A percentile compares a stretch with the other conserved stretches of the same genome.
These are phyloP conservation scores for Tulasnella sp. DNA, from an alignment of 768 basidiomycete species.

Conservation along the genomic window DNA sequence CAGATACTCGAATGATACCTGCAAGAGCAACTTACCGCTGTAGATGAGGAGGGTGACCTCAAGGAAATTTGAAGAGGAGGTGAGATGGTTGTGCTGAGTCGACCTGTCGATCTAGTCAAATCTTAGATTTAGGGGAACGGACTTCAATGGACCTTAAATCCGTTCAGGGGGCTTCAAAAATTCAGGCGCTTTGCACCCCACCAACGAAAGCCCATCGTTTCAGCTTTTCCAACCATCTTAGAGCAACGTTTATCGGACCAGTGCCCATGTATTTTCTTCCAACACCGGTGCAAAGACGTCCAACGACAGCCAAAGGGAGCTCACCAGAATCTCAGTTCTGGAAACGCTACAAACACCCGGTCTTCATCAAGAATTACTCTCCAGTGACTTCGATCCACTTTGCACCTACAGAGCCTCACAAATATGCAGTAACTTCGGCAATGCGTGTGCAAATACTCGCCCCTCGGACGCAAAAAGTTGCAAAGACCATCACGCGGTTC, in stretches of 20 bases:
- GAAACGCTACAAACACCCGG: constrained; percentile 85
- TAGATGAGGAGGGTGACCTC: too few relatives aligned
- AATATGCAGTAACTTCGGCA: constrained; percentile 94
- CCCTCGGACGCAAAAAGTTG: constrained; percentile 93
- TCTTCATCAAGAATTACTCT: constrained; percentile 97
- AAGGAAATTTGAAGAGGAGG: constrained; percentile 19
- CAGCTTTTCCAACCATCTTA: neutral
- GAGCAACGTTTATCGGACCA: too few relatives aligned
- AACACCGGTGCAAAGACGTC: constrained; percentile 62
- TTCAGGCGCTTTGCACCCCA: neutral
- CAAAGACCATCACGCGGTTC: constrained; percentile 95
- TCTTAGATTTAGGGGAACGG: constrained; percentile 17
- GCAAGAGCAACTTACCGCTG: too few relatives aligned
- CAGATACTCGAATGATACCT: neutral
- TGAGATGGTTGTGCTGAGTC: neutral
- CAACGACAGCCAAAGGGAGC: constrained; percentile 64
- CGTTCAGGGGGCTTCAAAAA: constrained; percentile 22
- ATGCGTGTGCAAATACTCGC: constrained; percentile 95
- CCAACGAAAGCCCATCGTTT: too few relatives aligned
- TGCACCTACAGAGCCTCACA: constrained; percentile 81
- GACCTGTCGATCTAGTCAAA: constrained; percentile 7
- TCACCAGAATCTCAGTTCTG: constrained; percentile 79
- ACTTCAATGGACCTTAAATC: too few relatives aligned
- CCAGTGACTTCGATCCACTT: constrained; percentile 96
- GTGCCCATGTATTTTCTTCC: constrained; percentile 79